Evolutionary conservation across 2,329 filamentous ascomycete genomes (phyloP).

Genomic region (Xylaria sp.): DNA sequence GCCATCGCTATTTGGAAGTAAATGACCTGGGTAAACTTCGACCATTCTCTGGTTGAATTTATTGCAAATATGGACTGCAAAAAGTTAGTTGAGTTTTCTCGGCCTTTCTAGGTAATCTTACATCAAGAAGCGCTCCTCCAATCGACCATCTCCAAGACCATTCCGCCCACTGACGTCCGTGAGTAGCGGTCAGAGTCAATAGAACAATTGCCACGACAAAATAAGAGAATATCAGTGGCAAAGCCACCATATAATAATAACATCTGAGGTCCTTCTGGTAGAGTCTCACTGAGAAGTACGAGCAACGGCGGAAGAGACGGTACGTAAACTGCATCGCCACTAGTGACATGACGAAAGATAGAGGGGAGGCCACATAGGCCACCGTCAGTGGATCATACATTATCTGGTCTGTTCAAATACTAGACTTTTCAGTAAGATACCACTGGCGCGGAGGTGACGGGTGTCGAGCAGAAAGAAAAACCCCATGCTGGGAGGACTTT

Average conservation of each 20-base stretch:
- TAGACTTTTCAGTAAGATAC: not conserved
- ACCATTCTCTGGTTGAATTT: constrained; percentile 1
- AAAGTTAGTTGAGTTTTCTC: constrained; percentile 8
- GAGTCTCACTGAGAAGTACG: not conserved
- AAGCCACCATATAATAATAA: not conserved
- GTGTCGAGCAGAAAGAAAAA: not conserved
- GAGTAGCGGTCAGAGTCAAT: not conserved
- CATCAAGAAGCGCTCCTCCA: constrained; percentile 23
- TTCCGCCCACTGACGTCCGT: constrained; percentile 6
- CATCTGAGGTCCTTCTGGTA: not conserved
- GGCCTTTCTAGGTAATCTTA: not conserved
- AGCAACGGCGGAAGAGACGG: not conserved
- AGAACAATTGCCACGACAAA: not conserved
- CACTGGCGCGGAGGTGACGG: not conserved
- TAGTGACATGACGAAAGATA: not conserved
- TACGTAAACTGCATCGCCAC: not conserved
- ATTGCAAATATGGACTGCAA: constrained; percentile 19
- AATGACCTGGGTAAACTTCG: not conserved
- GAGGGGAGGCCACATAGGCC: constrained; percentile 25
- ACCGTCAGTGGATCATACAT: not conserved
- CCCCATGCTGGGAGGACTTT: not conserved
- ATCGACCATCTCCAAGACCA: constrained; percentile 30
- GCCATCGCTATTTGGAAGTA: not conserved
- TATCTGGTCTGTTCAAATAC: not conserved
- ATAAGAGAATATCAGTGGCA: not conserved